Evolutionary conservation across 768 basidiomycete species (phyloP).

Genomic region (Naganishia vaughanmartiniae): DNA sequence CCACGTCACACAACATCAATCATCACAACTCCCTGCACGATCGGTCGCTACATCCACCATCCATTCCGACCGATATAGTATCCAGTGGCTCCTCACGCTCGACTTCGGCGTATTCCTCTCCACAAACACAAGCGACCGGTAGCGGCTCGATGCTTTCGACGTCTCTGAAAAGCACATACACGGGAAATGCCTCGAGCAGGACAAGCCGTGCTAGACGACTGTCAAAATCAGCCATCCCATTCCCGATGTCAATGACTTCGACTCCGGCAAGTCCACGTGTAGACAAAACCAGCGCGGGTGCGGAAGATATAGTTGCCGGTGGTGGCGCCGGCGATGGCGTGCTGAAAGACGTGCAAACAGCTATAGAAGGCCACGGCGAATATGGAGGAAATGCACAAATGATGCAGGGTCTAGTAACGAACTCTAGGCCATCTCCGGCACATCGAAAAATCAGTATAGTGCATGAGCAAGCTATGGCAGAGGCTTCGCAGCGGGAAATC

Average conservation of each 20-base stretch:
- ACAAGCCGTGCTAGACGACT: background rate
- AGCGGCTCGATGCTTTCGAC: background rate
- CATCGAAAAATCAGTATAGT: constrained; percentile 10
- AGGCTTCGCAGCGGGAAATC: background rate
- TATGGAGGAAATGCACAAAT: background rate
- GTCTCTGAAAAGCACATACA: constrained; percentile 1
- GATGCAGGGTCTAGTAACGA: background rate
- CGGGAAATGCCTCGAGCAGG: background rate
- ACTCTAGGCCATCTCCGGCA: background rate
- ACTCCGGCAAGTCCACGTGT: constrained; percentile 9
- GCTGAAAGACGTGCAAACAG: background rate
- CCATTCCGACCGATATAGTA: background rate
- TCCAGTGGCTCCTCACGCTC: background rate
- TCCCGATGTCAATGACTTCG: constrained; percentile 17
- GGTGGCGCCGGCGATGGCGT: background rate
- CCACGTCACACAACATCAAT: background rate
- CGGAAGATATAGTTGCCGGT: constrained; percentile 8
- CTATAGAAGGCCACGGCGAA: background rate
- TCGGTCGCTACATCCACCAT: background rate
- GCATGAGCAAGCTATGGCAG: background rate
- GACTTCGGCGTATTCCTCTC: background rate
- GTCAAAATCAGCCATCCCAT: constrained; percentile 1
- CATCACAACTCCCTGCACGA: background rate
- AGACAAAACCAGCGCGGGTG: constrained; percentile 3
- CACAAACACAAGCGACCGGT: background rate